A percentile compares a stretch with the other conserved stretches of the same genome.
phyloP scores from a whole-genome alignment of 2,329 filamentous ascomycete genomes.

The Colletotrichum abscissum region DNA sequence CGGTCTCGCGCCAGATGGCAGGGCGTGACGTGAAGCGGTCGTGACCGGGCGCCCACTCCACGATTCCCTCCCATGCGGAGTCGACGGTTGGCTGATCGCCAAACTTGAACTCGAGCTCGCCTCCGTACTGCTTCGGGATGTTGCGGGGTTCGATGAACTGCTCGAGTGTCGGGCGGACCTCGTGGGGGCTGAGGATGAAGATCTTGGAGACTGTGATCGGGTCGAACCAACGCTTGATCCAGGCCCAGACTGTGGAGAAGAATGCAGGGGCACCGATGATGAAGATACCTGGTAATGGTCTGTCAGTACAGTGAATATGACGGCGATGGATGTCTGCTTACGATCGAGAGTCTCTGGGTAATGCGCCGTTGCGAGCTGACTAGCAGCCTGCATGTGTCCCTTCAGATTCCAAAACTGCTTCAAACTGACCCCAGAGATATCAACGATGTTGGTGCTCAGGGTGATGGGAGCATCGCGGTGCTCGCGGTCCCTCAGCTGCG shows the following conservation, averaged over 20 bases:
- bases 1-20: slow-evolving; percentile 65
- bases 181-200: slow-evolving; percentile 81
- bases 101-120: slow-evolving; percentile 84
- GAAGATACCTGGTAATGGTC: slow-evolving; percentile 53
- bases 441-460: slow-evolving; percentile 93
- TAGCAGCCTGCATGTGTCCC: slow-evolving; percentile 92
- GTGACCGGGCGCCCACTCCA: slow-evolving; percentile 64
- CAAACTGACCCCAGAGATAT: slow-evolving; percentile 87
- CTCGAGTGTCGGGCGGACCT: slow-evolving; percentile 81
- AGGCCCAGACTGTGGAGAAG: slow-evolving; percentile 94
- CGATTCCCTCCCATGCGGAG: slow-evolving; percentile 60
- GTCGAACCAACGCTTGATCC: slow-evolving; percentile 96
- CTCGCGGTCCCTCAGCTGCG: slow-evolving; percentile 77
- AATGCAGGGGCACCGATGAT: slow-evolving; percentile 91
- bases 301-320: neutral
- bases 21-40: slow-evolving; percentile 67
- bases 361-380: slow-evolving; percentile 87
- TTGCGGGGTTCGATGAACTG: slow-evolving; percentile 84
- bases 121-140: slow-evolving; percentile 91
- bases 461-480: slow-evolving; percentile 87
- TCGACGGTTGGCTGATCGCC: slow-evolving; percentile 82
- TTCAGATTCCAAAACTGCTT: slow-evolving; percentile 98
- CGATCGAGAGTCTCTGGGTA: slow-evolving; percentile 94
- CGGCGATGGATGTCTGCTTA: slow-evolving; percentile 62
- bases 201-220: slow-evolving; percentile 96